Evolutionary conservation across 768 basidiomycete species (phyloP), one percentile per base, ranked within the genome.

Genomic region (Clitopilus passeckerianus): DNA sequence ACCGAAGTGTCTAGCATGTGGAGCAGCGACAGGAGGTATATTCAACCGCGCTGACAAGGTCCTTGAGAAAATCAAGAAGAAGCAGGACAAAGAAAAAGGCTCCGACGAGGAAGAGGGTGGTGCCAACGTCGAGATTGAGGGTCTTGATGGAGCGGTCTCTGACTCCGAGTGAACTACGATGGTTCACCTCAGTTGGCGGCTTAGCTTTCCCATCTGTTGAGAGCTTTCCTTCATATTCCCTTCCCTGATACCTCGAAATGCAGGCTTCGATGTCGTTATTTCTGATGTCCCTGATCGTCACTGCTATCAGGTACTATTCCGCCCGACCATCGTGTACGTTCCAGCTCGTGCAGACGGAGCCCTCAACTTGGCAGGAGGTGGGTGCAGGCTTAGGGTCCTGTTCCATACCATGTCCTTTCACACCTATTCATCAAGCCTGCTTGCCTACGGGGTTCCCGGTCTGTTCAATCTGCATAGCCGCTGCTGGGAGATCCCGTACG

Each of bases 1-100:
- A 50, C 93, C 93, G 1, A 98, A 95, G 74, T 99, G 97, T 65
- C 81, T 93, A 56, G 97, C 95, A 9, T 99, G 97, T 69, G 91
- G 94, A 54, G 84, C 92, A 12, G 85, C 94, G 0, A 98, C 97
- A 0, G 91, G 88, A 15, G 97, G 96, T 1, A 95, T 98, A 64
- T 99, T 98, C 80, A 98, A 98, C 72, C 83, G 91, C 55, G 95
- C 90, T 52, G 95, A 91, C 64, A 97, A 97, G 75, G 84, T 98
- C 57, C 83, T 99, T 44, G 89, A 89, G 63, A 95, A 91, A 78
- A 73, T 91, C 73, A 86, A 89, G 70, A 89, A 89, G 72, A 80
- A 83, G 68, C 77, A 84, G 71, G 80, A 81, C 57, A 81, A 80
- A 61, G 83, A 77, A 35, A 85, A 82, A 52, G 81, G 74, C 41